phyloP scores from a whole-genome alignment of 768 basidiomycete genomes.

The Boletus speciosus region DNA sequence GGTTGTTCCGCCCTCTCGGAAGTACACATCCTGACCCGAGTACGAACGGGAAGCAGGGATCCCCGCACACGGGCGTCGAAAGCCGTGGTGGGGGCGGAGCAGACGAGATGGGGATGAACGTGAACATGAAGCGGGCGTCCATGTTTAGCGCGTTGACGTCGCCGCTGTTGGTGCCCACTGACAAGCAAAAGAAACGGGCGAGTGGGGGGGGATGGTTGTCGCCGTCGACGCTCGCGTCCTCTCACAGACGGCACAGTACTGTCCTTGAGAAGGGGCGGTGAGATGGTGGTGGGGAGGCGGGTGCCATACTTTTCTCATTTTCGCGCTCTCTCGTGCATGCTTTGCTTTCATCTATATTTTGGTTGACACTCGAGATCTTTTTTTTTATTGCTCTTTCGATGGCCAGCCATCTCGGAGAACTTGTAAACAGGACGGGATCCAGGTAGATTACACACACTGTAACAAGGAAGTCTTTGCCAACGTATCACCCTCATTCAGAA shows the following conservation, averaged over 20 bases:
- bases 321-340: neutral
- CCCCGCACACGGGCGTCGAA: neutral
- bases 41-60: neutral
- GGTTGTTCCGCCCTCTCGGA: slow-evolving; percentile 16
- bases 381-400: neutral
- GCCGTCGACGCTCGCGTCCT: neutral
- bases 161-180: slow-evolving; percentile 1
- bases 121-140: slow-evolving; percentile 18
- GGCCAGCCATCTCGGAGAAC: neutral
- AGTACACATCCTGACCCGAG: neutral
- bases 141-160: slow-evolving; percentile 12
- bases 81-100: neutral
- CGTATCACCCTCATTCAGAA: neutral
- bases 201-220: slow-evolving; percentile 4
- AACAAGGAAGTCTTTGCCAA: neutral
- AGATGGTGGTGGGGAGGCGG: neutral
- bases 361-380: neutral
- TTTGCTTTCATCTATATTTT: neutral
- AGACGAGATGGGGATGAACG: slow-evolving; percentile 14
- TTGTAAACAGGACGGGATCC: neutral
- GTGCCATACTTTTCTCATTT: neutral
- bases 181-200: neutral
- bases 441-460: neutral
- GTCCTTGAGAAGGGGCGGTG: slow-evolving; percentile 3
- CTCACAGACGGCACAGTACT: slow-evolving; percentile 7